These are phyloP conservation scores for Hypoxylon fragiforme DNA, from an alignment of 495 filamentous ascomycete species.

Conservation along the genomic window DNA sequence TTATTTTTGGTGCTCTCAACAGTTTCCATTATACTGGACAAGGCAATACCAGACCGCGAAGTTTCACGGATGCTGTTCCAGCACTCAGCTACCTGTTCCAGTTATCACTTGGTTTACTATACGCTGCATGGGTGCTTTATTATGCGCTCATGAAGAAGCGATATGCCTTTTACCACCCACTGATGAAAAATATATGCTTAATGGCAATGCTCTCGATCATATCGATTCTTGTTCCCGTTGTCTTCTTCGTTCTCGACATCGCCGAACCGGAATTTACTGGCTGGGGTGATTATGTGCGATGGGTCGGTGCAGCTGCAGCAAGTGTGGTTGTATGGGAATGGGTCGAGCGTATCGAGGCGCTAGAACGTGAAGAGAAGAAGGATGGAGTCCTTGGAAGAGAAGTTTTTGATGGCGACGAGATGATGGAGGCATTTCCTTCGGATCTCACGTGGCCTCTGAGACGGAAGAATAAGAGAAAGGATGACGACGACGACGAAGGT, in stretches of 20 bases:
- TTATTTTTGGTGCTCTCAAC: slow-evolving; percentile 84
- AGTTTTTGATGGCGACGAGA: slow-evolving; percentile 96
- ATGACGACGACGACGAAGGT: slow-evolving; percentile 31
- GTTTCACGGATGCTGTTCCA: slow-evolving; percentile 86
- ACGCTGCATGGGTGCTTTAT: slow-evolving; percentile 95
- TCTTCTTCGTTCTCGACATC: slow-evolving; percentile 96
- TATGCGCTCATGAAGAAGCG: slow-evolving; percentile 90
- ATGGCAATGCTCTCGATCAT: slow-evolving; percentile 79
- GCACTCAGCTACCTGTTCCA: slow-evolving; percentile 94
- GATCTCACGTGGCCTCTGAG: slow-evolving; percentile 43
- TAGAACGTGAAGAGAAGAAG: slow-evolving; percentile 94
- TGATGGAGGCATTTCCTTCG: slow-evolving; percentile 73
- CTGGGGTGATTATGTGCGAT: slow-evolving; percentile 97
- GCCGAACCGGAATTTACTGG: slow-evolving; percentile 82
- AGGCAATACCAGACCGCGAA: slow-evolving; percentile 63
- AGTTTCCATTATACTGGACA: slow-evolving; percentile 70
- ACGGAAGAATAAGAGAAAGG: slow-evolving; percentile 38
- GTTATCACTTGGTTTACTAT: slow-evolving; percentile 82
- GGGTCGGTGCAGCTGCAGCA: slow-evolving; percentile 94
- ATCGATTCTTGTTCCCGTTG: slow-evolving; percentile 83
- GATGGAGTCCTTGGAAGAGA: slow-evolving; percentile 93
- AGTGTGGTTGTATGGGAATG: slow-evolving; percentile 99
- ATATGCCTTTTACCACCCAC: slow-evolving; percentile 89
- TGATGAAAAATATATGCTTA: slow-evolving; percentile 89
- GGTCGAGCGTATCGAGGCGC: slow-evolving; percentile 96